Conservation (phyloP, 2,329 filamentous ascomycete species). For the Samsoniella hepiali region DNA sequence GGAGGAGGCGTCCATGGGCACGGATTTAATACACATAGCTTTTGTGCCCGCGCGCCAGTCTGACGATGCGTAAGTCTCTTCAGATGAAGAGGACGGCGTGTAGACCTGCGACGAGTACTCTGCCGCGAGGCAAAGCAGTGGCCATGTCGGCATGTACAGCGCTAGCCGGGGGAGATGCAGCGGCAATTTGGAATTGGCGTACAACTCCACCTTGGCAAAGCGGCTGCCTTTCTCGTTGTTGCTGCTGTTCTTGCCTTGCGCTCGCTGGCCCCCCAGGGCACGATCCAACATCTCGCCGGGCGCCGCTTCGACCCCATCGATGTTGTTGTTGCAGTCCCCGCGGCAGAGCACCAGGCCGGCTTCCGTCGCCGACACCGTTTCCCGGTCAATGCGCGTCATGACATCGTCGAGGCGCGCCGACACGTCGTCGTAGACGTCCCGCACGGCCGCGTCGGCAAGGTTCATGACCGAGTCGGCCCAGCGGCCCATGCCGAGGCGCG, state of each 20-base stretch:
- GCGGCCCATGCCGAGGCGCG: constrained; percentile 30
- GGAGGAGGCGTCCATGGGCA: constrained; percentile 73
- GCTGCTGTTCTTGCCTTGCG: constrained; percentile 29
- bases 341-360: constrained; percentile 48
- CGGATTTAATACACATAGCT: constrained; percentile 79
- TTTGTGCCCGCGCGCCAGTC: constrained; percentile 75
- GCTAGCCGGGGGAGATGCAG: constrained; percentile 63
- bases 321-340: constrained; percentile 16
- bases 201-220: constrained; percentile 74
- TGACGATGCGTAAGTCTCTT: constrained; percentile 56
- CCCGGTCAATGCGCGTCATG: constrained; percentile 69
- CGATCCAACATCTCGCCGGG: constrained; percentile 8
- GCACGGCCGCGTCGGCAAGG: constrained; percentile 38
- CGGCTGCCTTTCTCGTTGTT: constrained; percentile 32
- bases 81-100: constrained; percentile 57
- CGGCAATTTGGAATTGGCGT: constrained; percentile 73
- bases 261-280: not conserved
- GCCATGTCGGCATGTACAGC: constrained; percentile 71
- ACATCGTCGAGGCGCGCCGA: constrained; percentile 57
- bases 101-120: constrained; percentile 76
- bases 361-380: constrained; percentile 52
- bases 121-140: constrained; percentile 73
- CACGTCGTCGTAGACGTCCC: constrained; percentile 42
- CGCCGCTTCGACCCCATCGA: not conserved
- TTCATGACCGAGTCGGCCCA: constrained; percentile 42